Conservation (phyloP, 495 filamentous ascomycete species). For the Penicillium cinerascens region DNA sequence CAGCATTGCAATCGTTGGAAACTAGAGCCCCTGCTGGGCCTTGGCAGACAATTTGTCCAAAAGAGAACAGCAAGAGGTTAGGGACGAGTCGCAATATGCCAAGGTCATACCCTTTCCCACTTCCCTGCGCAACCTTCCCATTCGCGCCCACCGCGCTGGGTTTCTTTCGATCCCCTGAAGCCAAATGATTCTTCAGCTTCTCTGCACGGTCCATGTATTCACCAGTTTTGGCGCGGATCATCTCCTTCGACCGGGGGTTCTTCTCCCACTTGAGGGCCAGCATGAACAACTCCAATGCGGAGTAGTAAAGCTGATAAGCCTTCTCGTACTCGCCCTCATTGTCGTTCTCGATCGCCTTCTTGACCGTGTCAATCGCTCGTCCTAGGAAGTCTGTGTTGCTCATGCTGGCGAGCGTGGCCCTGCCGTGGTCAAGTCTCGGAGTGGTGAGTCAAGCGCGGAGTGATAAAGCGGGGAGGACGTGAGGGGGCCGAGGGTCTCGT, state of each 20-base stretch:
- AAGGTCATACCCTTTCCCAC: slow-evolving; percentile 57
- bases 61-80: not conserved
- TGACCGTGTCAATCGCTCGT: slow-evolving; percentile 90
- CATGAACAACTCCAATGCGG: slow-evolving; percentile 92
- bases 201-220: slow-evolving; percentile 99
- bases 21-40: not conserved
- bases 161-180: slow-evolving; percentile 72
- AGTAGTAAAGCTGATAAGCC: slow-evolving; percentile 92
- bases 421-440: slow-evolving; percentile 10
- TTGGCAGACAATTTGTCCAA: not conserved
- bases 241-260: slow-evolving; percentile 91
- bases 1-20: slow-evolving; percentile 2
- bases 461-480: slow-evolving; percentile 26
- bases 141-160: slow-evolving; percentile 82
- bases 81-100: not conserved
- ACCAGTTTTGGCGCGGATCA: slow-evolving; percentile 86
- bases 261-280: slow-evolving; percentile 98
- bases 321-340: slow-evolving; percentile 94
- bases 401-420: slow-evolving; percentile 52
- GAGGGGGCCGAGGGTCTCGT: slow-evolving; percentile 13
- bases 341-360: slow-evolving; percentile 95
- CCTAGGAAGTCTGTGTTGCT: slow-evolving; percentile 96
- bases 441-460: slow-evolving; percentile 24
- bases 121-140: slow-evolving; percentile 67
- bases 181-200: slow-evolving; percentile 89